Evolutionary conservation across 129 eudicot species (phyloP).

Genomic region (Dittrichia graveolens): DNA sequence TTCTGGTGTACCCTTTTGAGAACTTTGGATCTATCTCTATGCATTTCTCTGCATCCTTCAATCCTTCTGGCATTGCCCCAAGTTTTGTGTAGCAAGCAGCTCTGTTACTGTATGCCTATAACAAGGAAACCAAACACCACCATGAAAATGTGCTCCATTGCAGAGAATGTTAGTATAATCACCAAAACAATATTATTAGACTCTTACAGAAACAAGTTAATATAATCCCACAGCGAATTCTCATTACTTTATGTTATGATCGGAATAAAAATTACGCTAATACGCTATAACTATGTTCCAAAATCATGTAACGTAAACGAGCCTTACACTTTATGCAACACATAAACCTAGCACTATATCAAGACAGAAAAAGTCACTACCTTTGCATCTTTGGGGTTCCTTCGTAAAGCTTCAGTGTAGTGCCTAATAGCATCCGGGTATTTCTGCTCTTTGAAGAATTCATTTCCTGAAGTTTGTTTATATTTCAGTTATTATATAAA

Average conservation of each 20-base stretch:
- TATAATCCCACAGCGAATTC: background rate
- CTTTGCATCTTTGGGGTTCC: slow-evolving; percentile 89
- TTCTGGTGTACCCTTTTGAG: slow-evolving; percentile 87
- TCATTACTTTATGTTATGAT: too few relatives aligned
- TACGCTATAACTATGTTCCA: background rate
- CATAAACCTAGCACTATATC: background rate
- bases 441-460: slow-evolving; percentile 84
- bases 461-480: slow-evolving; percentile 60
- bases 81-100: slow-evolving; percentile 97
- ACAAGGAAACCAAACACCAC: background rate
- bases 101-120: slow-evolving; percentile 84
- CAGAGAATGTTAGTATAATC: background rate
- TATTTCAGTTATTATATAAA: background rate
- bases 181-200: background rate
- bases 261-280: background rate
- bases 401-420: slow-evolving; percentile 82
- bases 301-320: too few relatives aligned
- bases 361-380: slow-evolving; percentile 30
- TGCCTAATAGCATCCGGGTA: slow-evolving; percentile 91
- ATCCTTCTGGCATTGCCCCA: slow-evolving; percentile 92
- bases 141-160: background rate
- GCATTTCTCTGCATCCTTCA: slow-evolving; percentile 97
- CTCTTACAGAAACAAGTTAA: background rate
- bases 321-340: background rate
- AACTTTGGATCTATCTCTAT: slow-evolving; percentile 93